phyloP scores from a whole-genome alignment of 2,329 filamentous ascomycete genomes.

The Boeremia exigua region DNA sequence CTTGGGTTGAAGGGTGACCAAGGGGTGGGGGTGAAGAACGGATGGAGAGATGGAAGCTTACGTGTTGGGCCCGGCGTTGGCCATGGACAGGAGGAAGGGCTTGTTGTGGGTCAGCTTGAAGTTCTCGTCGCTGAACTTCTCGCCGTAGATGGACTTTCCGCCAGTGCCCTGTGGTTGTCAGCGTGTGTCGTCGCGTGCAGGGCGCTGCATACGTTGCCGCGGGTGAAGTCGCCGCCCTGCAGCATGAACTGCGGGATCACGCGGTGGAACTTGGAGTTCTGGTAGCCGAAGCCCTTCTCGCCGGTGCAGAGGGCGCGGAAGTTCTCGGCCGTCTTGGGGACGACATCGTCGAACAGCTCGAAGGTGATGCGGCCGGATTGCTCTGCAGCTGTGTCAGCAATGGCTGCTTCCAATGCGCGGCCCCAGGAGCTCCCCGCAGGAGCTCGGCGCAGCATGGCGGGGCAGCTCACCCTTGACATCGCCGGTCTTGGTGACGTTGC shows the following conservation, averaged over 20 bases:
- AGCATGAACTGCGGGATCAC: slow-evolving; percentile 95
- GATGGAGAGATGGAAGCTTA: slow-evolving; percentile 47
- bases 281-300: slow-evolving; percentile 83
- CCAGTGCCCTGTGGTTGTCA: slow-evolving; percentile 72
- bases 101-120: slow-evolving; percentile 75
- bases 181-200: slow-evolving; percentile 7
- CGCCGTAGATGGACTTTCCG: slow-evolving; percentile 92
- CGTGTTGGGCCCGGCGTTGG: slow-evolving; percentile 95
- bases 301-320: slow-evolving; percentile 84
- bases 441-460: slow-evolving; percentile 8
- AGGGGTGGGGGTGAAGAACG: background rate
- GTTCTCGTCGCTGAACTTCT: slow-evolving; percentile 95
- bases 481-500: slow-evolving; percentile 56
- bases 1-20: too few relatives aligned
- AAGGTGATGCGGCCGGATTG: slow-evolving; percentile 85
- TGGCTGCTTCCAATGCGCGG: background rate
- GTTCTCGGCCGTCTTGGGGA: slow-evolving; percentile 88
- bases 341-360: slow-evolving; percentile 81
- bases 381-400: slow-evolving; percentile 53
- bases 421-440: background rate
- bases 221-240: slow-evolving; percentile 95
- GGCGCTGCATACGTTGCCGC: slow-evolving; percentile 74
- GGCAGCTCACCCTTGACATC: slow-evolving; percentile 64
- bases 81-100: slow-evolving; percentile 89
- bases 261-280: slow-evolving; percentile 86